Evolutionary conservation across 352 stramenopile genomes (phyloP).

Genomic region (Phytopythium boreale): DNA sequence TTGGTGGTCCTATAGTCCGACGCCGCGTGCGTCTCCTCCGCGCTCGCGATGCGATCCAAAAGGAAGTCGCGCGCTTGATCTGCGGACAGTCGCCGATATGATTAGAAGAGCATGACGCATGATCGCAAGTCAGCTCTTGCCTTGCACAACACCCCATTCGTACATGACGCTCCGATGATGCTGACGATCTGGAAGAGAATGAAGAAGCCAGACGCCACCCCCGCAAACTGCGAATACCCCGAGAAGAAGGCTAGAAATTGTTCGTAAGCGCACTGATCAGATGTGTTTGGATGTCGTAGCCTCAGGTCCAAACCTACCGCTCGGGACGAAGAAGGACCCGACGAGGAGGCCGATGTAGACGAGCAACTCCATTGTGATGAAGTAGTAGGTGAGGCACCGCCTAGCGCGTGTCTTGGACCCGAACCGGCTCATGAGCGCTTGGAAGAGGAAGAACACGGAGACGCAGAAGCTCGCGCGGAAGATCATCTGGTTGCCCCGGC

Average conservation of each 20-base stretch:
- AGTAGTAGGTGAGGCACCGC: conserved; percentile 11
- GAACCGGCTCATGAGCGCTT: conserved; percentile 46
- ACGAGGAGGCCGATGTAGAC: conserved; percentile 50
- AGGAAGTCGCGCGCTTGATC: conserved; percentile 61
- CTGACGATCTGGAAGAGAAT: conserved; percentile 80
- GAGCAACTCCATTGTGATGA: conserved; percentile 41
- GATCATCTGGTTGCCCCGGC: conserved; percentile 65
- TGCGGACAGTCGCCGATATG: conserved; percentile 10
- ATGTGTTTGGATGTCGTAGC: neutral
- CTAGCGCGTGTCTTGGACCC: conserved; percentile 12
- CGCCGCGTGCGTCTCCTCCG: conserved; percentile 17
- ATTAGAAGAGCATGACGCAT: neutral
- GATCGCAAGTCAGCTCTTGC: neutral
- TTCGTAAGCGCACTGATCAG: neutral
- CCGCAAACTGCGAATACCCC: conserved; percentile 51
- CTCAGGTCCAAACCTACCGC: conserved; percentile 21
- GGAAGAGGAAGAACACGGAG: conserved; percentile 48
- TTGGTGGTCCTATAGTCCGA: neutral
- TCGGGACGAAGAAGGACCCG: conserved; percentile 74
- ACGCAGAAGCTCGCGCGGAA: conserved; percentile 71
- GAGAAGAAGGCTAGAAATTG: conserved; percentile 49
- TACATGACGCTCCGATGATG: conserved; percentile 74
- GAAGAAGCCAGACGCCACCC: conserved; percentile 62
- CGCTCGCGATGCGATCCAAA: conserved; percentile 44
- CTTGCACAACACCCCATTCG: too few relatives aligned